Conservation (phyloP, 352 stramenopile species). For the Phytophthora kernoviae region DNA sequence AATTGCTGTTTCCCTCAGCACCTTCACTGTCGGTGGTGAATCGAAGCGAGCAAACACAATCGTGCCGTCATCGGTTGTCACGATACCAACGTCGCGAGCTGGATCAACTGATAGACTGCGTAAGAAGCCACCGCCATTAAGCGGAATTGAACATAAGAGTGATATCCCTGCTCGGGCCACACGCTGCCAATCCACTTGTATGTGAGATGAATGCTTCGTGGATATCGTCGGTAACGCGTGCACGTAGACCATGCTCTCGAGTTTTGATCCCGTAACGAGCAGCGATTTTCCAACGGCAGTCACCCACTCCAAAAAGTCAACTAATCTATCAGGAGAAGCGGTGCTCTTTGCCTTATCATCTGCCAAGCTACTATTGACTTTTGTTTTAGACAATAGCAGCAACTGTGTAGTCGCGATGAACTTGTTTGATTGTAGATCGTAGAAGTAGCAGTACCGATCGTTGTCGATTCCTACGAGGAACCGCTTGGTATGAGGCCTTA, state of each 20-base stretch:
- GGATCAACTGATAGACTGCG: constrained; percentile 52
- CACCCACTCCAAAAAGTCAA: constrained; percentile 36
- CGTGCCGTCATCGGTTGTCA: constrained; percentile 32
- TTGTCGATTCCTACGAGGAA: constrained; percentile 45
- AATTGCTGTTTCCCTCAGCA: constrained; percentile 9
- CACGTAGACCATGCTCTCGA: constrained; percentile 35
- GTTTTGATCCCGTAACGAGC: constrained; percentile 34
- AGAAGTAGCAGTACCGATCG: constrained; percentile 51
- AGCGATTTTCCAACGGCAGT: constrained; percentile 28
- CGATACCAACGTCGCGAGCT: constrained; percentile 40
- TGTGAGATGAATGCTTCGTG: constrained; percentile 25
- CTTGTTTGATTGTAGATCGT: constrained; percentile 28
- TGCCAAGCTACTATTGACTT: neutral
- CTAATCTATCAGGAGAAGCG: constrained; percentile 6
- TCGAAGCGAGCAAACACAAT: constrained; percentile 41
- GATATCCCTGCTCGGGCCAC: constrained; percentile 45
- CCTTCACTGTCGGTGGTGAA: constrained; percentile 28
- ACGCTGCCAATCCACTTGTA: constrained; percentile 48
- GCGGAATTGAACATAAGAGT: constrained; percentile 27
- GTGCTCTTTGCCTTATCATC: constrained; percentile 4
- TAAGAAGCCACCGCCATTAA: constrained; percentile 28
- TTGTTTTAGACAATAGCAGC: constrained; percentile 13
- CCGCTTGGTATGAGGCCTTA: constrained; percentile 24
- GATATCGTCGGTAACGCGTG: constrained; percentile 50
- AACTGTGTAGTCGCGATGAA: constrained; percentile 48